A percentile compares a stretch with the other conserved stretches of the same genome.
phyloP scores from a whole-genome alignment of 441 rosid species.

The Eutrema salsugineum region DNA sequence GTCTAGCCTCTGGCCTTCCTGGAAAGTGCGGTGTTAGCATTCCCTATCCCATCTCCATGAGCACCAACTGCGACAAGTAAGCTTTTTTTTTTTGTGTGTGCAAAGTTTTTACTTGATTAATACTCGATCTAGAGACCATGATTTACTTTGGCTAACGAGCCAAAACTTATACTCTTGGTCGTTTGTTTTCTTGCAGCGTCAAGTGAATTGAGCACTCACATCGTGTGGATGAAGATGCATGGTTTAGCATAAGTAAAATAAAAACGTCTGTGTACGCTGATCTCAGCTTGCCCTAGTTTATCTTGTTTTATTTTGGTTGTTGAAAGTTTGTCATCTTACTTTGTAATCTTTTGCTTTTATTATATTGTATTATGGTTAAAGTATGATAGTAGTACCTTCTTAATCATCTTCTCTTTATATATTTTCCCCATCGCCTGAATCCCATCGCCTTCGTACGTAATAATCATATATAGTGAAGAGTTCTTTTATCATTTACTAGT shows the following conservation, averaged over 20 bases:
- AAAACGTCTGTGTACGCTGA: not conserved
- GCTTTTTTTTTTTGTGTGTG: not conserved
- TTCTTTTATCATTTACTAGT: not conserved
- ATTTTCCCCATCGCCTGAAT: not conserved
- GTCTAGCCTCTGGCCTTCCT: slow-evolving; percentile 36
- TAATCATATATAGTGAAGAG: not conserved
- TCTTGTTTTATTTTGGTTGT: not conserved
- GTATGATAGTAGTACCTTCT: not conserved
- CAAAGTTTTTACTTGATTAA: not conserved
- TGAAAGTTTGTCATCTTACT: not conserved
- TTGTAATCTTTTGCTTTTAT: not conserved
- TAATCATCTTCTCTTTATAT: not conserved
- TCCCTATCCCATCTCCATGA: slow-evolving; percentile 43
- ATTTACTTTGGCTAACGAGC: not conserved
- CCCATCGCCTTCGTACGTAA: not conserved
- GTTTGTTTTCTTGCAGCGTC: slow-evolving; percentile 16
- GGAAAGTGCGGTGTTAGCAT: slow-evolving; percentile 39
- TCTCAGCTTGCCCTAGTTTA: not conserved
- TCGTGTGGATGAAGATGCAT: not conserved
- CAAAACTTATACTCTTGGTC: not conserved
- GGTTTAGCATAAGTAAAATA: slow-evolving; percentile 12
- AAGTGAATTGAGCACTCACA: slow-evolving; percentile 18
- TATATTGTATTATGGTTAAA: not conserved
- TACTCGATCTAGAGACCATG: not conserved
- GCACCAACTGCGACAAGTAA: slow-evolving; percentile 43